phyloP scores from a whole-genome alignment of 805 yeast species.

The Suhomyces tanzawaensis region DNA sequence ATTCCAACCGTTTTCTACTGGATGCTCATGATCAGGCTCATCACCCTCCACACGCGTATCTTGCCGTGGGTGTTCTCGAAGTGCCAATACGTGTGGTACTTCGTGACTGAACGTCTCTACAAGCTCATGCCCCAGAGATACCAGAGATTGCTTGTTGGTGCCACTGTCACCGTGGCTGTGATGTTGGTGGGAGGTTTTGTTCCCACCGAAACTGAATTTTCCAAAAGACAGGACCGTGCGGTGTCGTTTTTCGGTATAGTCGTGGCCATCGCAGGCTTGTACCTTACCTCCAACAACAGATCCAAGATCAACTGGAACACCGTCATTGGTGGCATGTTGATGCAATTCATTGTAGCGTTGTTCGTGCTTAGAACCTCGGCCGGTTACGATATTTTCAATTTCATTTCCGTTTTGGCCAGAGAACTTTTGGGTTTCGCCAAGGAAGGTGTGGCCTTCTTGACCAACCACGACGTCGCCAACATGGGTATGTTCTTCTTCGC shows the following conservation, averaged over 20 bases:
- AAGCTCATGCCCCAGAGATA: conserved; percentile 39
- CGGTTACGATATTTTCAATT: conserved; percentile 62
- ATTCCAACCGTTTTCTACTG: conserved; percentile 56
- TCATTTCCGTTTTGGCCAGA: conserved; percentile 56
- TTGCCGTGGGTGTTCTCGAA: conserved; percentile 13
- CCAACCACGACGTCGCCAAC: conserved; percentile 38
- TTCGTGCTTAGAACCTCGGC: conserved; percentile 59
- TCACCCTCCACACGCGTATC: conserved; percentile 47
- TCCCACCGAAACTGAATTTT: conserved; percentile 45
- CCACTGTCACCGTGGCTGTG: conserved; percentile 43
- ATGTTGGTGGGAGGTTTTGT: conserved; percentile 56
- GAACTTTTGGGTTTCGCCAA: conserved; percentile 56
- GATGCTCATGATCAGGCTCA: conserved; percentile 48
- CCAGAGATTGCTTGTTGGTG: conserved; percentile 45
- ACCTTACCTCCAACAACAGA: conserved; percentile 45
- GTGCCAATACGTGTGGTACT: conserved; percentile 24
- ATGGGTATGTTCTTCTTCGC: conserved; percentile 51
- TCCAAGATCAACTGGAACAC: conserved; percentile 53
- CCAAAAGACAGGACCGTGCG: conserved; percentile 51
- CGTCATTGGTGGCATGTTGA: conserved; percentile 57
- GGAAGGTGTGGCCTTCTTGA: conserved; percentile 60
- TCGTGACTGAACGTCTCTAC: conserved; percentile 32
- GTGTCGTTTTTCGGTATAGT: conserved; percentile 55
- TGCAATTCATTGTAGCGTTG: conserved; percentile 58
- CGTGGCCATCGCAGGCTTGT: conserved; percentile 46